Base-by-base conservation (phyloP, 2,329 filamentous ascomycete genomes). In the Rutstroemia sp. region DNA sequence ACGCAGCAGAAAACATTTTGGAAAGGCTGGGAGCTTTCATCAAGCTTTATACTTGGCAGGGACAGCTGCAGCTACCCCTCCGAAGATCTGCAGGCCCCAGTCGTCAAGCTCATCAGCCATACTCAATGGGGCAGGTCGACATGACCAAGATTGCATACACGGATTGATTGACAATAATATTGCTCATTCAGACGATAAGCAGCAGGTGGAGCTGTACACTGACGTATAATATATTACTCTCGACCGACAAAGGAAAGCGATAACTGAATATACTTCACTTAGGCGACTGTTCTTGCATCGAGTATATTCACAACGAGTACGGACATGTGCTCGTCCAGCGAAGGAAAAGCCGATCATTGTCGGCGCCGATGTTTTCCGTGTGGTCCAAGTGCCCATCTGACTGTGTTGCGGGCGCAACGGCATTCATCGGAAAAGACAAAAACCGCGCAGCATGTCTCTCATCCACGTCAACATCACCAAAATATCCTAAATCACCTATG, bases 31-130 rank as follows among this genome's bases (percentile, higher is more conserved):
- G 25, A 48, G 10, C 42, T 37, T 25, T 25, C 41, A 34, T 7
- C 51, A 18, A n/a, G 5, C 45, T 53, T 47, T 53, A 53, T 53
- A 53, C 41, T 53, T 53, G 51, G 51, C 51, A 53, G 51, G 51
- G 3, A 53, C 41, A 47, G 51, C 18, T 47, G 51, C 41, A 25
- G 9, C 18, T 53, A 23, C 41, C 41, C 51, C 27, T 25, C 19
- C 34, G 12, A 25, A 8, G 51, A 53, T 53, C 51, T 53, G 51
- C 51, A 53, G 51, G 47, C 51, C 50, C 51, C 30, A 38, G 51
- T 25, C 51, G 7, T 53, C 37, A 25, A 18, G 4, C 41, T n/a
- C 27, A n/a, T 16, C 16, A 23, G 21, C 41, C 41, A 53, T 34
- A 47, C 51, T 47, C 1, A 47, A 53, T 47, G 51, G 47, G 51